Percentiles rank a stretch among this genome's conserved stretches.
These are phyloP conservation scores for Endoconidiophora laricicola DNA, from an alignment of 2,329 filamentous ascomycete species.

Conservation along the genomic window DNA sequence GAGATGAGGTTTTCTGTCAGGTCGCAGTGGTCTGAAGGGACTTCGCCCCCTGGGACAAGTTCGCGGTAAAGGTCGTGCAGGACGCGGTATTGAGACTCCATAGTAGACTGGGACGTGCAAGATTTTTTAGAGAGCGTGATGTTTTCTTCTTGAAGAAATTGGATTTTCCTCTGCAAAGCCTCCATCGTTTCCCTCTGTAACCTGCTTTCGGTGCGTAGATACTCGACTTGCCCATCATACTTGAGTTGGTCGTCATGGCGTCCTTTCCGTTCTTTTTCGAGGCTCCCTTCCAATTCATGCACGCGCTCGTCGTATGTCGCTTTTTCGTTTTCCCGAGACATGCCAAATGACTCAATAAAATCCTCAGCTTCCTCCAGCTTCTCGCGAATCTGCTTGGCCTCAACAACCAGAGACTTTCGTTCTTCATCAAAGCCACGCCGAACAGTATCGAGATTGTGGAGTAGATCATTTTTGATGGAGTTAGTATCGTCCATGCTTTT, in stretches of 20 bases:
- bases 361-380: slow-evolving; percentile 82
- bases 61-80: slow-evolving; percentile 43
- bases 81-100: slow-evolving; percentile 33
- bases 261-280: slow-evolving; percentile 45
- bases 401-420: slow-evolving; percentile 63
- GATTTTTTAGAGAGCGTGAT: slow-evolving; percentile 34
- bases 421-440: slow-evolving; percentile 79
- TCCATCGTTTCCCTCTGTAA: slow-evolving; percentile 44
- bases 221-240: slow-evolving; percentile 44
- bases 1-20: slow-evolving; percentile 44
- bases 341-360: slow-evolving; percentile 70
- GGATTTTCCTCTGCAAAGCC: slow-evolving; percentile 39
- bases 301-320: slow-evolving; percentile 52
- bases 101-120: slow-evolving; percentile 32
- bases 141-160: slow-evolving; percentile 36
- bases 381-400: slow-evolving; percentile 59
- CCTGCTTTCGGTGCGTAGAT: slow-evolving; percentile 42
- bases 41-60: slow-evolving; percentile 33
- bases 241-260: slow-evolving; percentile 40
- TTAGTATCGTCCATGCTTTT: slow-evolving; percentile 64
- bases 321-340: slow-evolving; percentile 70
- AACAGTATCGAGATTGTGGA: slow-evolving; percentile 85
- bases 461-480: slow-evolving; percentile 81
- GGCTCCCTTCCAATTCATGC: slow-evolving; percentile 50
- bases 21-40: slow-evolving; percentile 39